A percentile compares a stretch with the other conserved stretches of the same genome.
These are phyloP conservation scores for Alternaria ethzedia DNA, from an alignment of 2,329 filamentous ascomycete species.

Conservation along the genomic window DNA sequence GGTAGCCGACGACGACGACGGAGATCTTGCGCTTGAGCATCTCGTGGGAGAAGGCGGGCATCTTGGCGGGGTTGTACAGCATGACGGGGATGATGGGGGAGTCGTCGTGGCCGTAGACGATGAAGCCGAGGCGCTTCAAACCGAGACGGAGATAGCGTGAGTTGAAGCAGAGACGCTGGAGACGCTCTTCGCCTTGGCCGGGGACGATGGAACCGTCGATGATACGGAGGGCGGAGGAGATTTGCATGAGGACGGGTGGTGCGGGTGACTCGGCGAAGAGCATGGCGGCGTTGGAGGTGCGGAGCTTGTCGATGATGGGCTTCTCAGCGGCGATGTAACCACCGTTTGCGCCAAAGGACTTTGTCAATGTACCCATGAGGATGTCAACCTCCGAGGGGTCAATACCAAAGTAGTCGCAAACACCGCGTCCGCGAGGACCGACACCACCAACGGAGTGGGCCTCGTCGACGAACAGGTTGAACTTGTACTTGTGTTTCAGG, in stretches of 20 bases:
- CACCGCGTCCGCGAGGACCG: constrained; percentile 84
- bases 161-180: constrained; percentile 97
- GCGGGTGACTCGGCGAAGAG: constrained; percentile 86
- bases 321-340: constrained; percentile 93
- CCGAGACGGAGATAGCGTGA: constrained; percentile 97
- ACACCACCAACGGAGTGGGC: constrained; percentile 95
- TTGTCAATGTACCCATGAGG: constrained; percentile 97
- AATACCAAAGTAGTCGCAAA: constrained; percentile 96
- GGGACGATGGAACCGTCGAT: constrained; percentile 88
- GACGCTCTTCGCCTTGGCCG: constrained; percentile 91
- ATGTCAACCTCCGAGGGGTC: constrained; percentile 89
- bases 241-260: constrained; percentile 89
- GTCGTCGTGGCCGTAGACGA: constrained; percentile 96
- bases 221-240: constrained; percentile 82
- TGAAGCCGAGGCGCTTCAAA: constrained; percentile 94
- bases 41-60: constrained; percentile 96
- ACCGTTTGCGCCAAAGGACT: constrained; percentile 97
- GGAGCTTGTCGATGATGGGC: constrained; percentile 88
- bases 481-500: constrained; percentile 96
- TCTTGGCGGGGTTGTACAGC: constrained; percentile 98
- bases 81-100: constrained; percentile 94
- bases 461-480: constrained; percentile 93
- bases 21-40: constrained; percentile 98
- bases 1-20: constrained; percentile 95
- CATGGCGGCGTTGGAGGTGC: constrained; percentile 82